Base-by-base conservation (phyloP, 73 alveolate genomes). In the Paramecium octaurelia region DNA sequence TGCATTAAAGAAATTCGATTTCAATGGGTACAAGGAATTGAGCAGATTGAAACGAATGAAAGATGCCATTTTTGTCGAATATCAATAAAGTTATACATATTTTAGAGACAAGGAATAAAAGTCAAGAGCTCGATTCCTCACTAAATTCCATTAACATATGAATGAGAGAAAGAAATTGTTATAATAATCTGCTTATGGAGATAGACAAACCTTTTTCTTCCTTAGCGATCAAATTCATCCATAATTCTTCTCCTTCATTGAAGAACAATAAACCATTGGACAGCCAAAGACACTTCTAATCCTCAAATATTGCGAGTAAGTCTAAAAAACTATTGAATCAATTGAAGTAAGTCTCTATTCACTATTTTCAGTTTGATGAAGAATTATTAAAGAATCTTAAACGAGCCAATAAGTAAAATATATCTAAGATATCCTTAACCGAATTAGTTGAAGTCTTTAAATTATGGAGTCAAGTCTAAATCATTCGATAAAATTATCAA, bases 31-130 rank as follows among this genome's bases (percentile, higher is more conserved):
- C 4, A 80, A 80, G 18, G 91, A 80, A 43, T 42, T 80, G 36
- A 64, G 91, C 11, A 80, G 91, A 46, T 48, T 80, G 50, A 80
- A 46, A 46, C 44, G 75, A 80, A 80, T 80, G 91, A 80, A 80
- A 24, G 91, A 80, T 42, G 91, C 76, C 24, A 20, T 48, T 40
- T 80, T 42, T 44, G 70, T 31, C 0, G 91, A 80, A 23, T 80
- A 80, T 80, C 12, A 44, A 46, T 8, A 80, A 31, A 80, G 91
- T n/a, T 80, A 80, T 23, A 43, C 29, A 24, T 80, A 80, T 48
- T 80, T 80, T 18, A 80, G 75, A 46, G 91, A 80, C 0, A 80
- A 80, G 29, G 91, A 80, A 46, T 44, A 80, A 23, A 80, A 80
- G 14, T 71, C 91, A 20, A 40, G 91, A 80, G 46, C 76, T 46